Evolutionary conservation across 2,329 filamentous ascomycete species (phyloP).

Genomic region (Fusarium sp.): DNA sequence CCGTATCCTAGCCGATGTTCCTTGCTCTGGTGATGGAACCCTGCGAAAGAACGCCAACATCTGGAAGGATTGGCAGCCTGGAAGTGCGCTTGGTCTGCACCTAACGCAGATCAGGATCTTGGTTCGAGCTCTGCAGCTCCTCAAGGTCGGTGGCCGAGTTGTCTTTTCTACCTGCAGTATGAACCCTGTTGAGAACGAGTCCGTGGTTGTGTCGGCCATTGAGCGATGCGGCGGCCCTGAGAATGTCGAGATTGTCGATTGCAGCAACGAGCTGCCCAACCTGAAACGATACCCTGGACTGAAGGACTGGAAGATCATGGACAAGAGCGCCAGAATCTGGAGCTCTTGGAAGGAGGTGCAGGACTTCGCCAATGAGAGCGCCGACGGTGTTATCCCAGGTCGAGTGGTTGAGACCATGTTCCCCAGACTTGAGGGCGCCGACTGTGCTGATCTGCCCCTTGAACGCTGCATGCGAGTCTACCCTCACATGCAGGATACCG

Average conservation of each 20-base stretch:
- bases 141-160: conserved; percentile 92
- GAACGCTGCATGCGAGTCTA: conserved; percentile 95
- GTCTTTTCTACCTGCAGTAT: conserved; percentile 99
- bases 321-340: conserved; percentile 83
- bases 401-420: conserved; percentile 87
- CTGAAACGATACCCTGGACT: conserved; percentile 82
- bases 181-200: conserved; percentile 98
- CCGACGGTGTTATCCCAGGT: conserved; percentile 63
- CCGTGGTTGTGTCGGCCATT: conserved; percentile 87
- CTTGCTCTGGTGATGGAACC: conserved; percentile 95
- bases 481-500: conserved; percentile 94
- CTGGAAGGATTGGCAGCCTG: conserved; percentile 94
- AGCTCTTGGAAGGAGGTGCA: conserved; percentile 84
- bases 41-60: conserved; percentile 91
- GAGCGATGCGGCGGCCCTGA: conserved; percentile 84
- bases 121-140: conserved; percentile 90
- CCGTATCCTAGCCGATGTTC: conserved; percentile 93
- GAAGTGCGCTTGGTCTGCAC: conserved; percentile 87
- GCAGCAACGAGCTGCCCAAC: conserved; percentile 76
- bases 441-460: conserved; percentile 74
- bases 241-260: conserved; percentile 87
- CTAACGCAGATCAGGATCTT: conserved; percentile 88
- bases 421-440: conserved; percentile 63
- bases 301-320: conserved; percentile 88
- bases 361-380: conserved; percentile 69